Conservation (phyloP, 2,329 filamentous ascomycete species). For the Pseudogymnoascus sp. region DNA sequence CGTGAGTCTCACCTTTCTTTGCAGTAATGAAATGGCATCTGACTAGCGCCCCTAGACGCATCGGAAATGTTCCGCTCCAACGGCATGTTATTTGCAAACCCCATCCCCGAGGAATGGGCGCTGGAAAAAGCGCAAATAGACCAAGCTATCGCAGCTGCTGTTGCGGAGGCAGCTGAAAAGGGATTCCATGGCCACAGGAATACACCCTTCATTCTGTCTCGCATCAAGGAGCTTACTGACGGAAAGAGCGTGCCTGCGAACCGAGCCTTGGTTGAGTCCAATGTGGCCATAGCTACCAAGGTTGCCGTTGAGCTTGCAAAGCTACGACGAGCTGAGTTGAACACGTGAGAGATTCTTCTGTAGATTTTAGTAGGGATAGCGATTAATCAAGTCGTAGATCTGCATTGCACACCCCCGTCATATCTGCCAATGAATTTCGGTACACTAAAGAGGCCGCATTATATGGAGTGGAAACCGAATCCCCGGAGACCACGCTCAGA, state of each 20-base stretch:
- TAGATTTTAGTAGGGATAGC: slow-evolving; percentile 11
- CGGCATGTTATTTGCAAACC: slow-evolving; percentile 83
- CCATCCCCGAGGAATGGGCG: slow-evolving; percentile 52
- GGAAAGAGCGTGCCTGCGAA: slow-evolving; percentile 58
- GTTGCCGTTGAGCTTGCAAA: slow-evolving; percentile 55
- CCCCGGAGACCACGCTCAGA: not conserved
- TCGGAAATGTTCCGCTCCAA: slow-evolving; percentile 57
- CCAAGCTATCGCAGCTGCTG: slow-evolving; percentile 46
- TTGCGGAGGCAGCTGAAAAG: slow-evolving; percentile 44
- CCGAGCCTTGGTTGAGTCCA: slow-evolving; percentile 56
- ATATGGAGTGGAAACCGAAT: not conserved
- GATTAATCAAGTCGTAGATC: slow-evolving; percentile 9
- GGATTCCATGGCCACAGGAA: slow-evolving; percentile 57
- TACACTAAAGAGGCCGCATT: slow-evolving; percentile 5
- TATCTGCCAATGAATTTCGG: not conserved
- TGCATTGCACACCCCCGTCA: slow-evolving; percentile 6
- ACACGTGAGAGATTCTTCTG: slow-evolving; percentile 33
- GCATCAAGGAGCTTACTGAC: slow-evolving; percentile 60
- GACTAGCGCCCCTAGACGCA: slow-evolving; percentile 43
- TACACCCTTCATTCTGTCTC: slow-evolving; percentile 60
- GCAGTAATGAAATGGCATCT: not conserved
- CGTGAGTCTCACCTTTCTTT: slow-evolving; percentile 37
- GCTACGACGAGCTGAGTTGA: slow-evolving; percentile 36
- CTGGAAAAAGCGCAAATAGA: slow-evolving; percentile 55
- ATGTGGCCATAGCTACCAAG: slow-evolving; percentile 56